Base-by-base conservation (phyloP, 768 basidiomycete species). In the Lentinula boryana region DNA sequence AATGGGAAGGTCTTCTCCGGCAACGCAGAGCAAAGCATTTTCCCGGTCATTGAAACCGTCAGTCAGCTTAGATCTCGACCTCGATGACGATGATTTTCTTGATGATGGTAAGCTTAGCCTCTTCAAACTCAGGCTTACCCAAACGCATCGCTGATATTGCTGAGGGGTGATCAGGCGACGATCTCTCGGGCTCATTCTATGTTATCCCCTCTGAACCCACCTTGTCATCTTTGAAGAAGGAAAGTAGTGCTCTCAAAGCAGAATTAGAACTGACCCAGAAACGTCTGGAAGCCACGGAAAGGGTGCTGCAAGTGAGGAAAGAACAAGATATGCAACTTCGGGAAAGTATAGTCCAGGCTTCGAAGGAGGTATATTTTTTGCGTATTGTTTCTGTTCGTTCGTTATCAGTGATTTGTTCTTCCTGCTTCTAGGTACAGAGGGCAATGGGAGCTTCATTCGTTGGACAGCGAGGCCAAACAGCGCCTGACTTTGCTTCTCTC, bases 271-370 rank as follows among this genome's bases (percentile, higher is more conserved):
- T 74, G 7, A 73, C 84, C 72, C 81, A 84, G 68, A 81, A 78
- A 63, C 81, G 81, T 40, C 72, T 93, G 41, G 80, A 83, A 32
- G 74, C 78, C 6, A 79, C 87, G 23, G 88, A 93, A 62, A 80
- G 80, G 21, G 72, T 84, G 51, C 70, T 93, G 44, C 86, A 88
- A 64, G 66, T 85, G 62, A 83, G 89, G 61, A 85, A 86, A 69
- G 91, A 90, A 61, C 91, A 93, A 68, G 91, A 92, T 68, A 78
- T 84, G 57, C 83, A 91, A 52, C 72, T 94, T 60, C 85, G 89
- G 23, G 91, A 93, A 64, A 90, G 89, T 64, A 91, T 94, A 61
- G 76, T 85, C 76, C 74, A 81, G 83, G 78, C 86, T 72, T 70
- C 85, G 72, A 76, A 87, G 80, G 86, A 93, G 81, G 77, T 73